Base-by-base conservation (phyloP, 2,329 filamentous ascomycete species). In the Thelonectria discophora region DNA sequence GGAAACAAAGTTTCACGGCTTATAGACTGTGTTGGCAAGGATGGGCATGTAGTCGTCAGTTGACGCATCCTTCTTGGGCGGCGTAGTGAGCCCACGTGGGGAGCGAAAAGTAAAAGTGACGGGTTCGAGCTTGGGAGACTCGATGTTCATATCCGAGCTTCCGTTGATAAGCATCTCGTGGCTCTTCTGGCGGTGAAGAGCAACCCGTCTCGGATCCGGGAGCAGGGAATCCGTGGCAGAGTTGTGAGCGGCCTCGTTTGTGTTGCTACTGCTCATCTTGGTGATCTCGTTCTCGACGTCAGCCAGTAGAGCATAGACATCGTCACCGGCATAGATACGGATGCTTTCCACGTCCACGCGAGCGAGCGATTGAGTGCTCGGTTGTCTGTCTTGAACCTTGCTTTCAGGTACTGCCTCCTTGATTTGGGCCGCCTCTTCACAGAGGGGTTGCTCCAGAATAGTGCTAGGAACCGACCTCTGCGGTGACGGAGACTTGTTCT, bases 291-390 rank as follows among this genome's bases (percentile, higher is more conserved):
- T 72, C 74, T 91, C 88, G 13, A 91, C 88, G 65, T 91, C 88
- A 1, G 85, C 86, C 42, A 91, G 79, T 2, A 91, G 80, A 2
- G 86, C 84, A 65, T 88, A 90, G 9, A 92, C 84, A 48, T 90
- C 88, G 61, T 86, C 85, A 60, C 88, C 88, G 20, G 87, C 88
- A 65, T 90, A 91, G 66, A 91, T 83, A 20, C 86, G 85, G 62
- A 90, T 90, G 72, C 87, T 90, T 73, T 90, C 86, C 39, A 87
- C 81, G 20, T 82, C 81, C 12, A 75, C 70, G 45, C 82, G 77
- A 32, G 69, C 76, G 27, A 70, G 37, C 42, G 70, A 72, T 32
- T 63, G 60, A 9, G 65, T 58, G 55, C 62, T 65, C n/a, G 65
- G 59, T 18, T 62, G 64, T 30, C 72, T 69, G 40, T 76, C 70